Percentiles rank a stretch among this genome's conserved stretches.
These are phyloP conservation scores for Phoma sp. DNA, from an alignment of 2,329 filamentous ascomycete species.

Conservation along the genomic window DNA sequence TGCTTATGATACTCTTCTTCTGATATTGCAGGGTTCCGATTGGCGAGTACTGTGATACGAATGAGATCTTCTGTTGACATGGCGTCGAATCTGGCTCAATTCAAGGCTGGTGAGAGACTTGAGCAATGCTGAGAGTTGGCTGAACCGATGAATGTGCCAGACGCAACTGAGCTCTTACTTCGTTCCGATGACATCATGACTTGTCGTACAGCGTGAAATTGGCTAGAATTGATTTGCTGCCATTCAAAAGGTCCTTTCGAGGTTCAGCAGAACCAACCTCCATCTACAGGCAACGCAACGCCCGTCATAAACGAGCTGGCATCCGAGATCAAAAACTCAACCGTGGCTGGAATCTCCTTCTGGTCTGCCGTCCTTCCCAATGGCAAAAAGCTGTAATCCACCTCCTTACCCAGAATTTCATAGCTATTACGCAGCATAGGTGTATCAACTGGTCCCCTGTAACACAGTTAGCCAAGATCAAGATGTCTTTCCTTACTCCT, in stretches of 20 bases:
- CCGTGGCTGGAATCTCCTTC: constrained; percentile 51
- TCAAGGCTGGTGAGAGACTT: too few relatives aligned
- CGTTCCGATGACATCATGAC: constrained; percentile 8
- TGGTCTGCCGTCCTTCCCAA: constrained; percentile 34
- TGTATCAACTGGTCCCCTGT: constrained; percentile 42
- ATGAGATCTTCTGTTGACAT: constrained; percentile 12
- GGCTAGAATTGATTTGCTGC: neutral
- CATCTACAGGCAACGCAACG: constrained; percentile 54
- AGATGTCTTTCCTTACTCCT: neutral
- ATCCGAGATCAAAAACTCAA: constrained; percentile 57
- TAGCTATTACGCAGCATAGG: constrained; percentile 39
- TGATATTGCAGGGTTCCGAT: constrained; percentile 27
- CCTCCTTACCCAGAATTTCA: constrained; percentile 24
- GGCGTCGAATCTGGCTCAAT: too few relatives aligned
- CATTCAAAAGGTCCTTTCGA: too few relatives aligned
- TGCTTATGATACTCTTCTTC: constrained; percentile 33
- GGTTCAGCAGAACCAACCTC: constrained; percentile 49
- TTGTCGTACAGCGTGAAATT: neutral
- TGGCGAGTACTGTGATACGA: constrained; percentile 30
- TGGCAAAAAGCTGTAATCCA: constrained; percentile 31
- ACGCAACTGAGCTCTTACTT: neutral
- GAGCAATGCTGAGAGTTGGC: too few relatives aligned
- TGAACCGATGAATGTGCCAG: neutral
- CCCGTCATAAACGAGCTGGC: constrained; percentile 56
- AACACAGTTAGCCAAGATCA: neutral